Evolutionary conservation across 2,329 filamentous ascomycete species (phyloP).

Genomic region (Chalara sp.): DNA sequence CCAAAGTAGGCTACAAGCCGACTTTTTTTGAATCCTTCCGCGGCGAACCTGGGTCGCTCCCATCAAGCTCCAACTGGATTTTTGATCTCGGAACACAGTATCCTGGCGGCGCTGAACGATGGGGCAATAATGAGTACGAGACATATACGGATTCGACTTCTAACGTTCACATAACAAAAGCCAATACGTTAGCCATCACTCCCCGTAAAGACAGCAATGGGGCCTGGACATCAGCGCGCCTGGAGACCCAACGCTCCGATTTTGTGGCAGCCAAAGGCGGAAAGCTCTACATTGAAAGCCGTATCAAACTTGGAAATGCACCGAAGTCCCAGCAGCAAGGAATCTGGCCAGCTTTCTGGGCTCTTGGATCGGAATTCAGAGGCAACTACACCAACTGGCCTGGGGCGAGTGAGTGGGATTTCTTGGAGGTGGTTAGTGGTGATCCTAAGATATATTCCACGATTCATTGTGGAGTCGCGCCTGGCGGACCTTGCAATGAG

Average conservation of each 20-base stretch:
- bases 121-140: conserved; percentile 44
- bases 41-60: neutral
- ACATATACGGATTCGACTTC: conserved; percentile 34
- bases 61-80: neutral
- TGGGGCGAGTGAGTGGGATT: conserved; percentile 36
- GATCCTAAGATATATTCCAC: conserved; percentile 28
- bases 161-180: conserved; percentile 35
- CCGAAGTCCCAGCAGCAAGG: conserved; percentile 26
- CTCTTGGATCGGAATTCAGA: conserved; percentile 34
- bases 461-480: conserved; percentile 34
- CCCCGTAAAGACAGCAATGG: conserved; percentile 22
- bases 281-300: conserved; percentile 33
- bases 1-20: neutral
- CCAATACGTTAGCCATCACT: conserved; percentile 33
- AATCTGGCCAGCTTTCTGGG: conserved; percentile 43
- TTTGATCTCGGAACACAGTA: conserved; percentile 34
- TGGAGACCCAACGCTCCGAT: conserved; percentile 32
- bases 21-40: neutral
- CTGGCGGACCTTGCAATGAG: conserved; percentile 34
- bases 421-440: conserved; percentile 38
- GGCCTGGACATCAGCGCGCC: conserved; percentile 37
- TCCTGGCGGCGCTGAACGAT: conserved; percentile 36
- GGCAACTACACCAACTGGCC: conserved; percentile 36
- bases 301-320: conserved; percentile 30
- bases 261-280: conserved; percentile 29